Conservation (phyloP, 2,329 filamentous ascomycete genomes). For the Colletotrichum spaethianum region DNA sequence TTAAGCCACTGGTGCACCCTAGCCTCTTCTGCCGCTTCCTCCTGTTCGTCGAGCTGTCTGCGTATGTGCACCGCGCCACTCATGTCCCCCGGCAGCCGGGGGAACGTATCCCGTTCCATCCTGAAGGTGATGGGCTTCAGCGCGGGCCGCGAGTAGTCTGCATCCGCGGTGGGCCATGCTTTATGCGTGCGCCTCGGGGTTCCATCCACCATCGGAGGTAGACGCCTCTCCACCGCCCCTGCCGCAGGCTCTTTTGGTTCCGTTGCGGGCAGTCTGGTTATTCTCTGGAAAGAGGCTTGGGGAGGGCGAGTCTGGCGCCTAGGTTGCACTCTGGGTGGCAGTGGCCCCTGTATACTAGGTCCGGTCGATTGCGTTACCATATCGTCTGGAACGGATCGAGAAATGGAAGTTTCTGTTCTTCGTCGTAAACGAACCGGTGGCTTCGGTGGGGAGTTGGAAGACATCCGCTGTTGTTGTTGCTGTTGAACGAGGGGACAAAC, state of each 20-base stretch:
- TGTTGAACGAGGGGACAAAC: background rate
- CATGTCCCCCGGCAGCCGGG: slow-evolving; percentile 13
- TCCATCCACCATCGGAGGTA: background rate
- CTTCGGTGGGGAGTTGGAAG: background rate
- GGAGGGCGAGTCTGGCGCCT: background rate
- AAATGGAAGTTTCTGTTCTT: background rate
- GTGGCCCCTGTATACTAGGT: background rate
- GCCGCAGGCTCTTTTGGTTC: background rate
- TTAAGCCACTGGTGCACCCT: background rate
- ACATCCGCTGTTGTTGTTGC: background rate
- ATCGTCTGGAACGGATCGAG: background rate
- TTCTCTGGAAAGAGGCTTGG: background rate
- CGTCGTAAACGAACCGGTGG: background rate
- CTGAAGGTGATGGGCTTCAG: slow-evolving; percentile 14
- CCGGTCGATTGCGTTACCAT: background rate
- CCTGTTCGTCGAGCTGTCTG: slow-evolving; percentile 17
- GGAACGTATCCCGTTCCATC: background rate
- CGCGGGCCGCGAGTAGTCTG: slow-evolving; percentile 3
- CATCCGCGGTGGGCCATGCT: slow-evolving; percentile 21
- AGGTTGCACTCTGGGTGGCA: too few relatives aligned
- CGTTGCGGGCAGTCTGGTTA: background rate
- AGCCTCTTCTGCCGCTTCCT: background rate
- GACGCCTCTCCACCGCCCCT: background rate
- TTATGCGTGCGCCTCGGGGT: background rate
- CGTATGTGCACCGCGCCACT: slow-evolving; percentile 10